A percentile compares a stretch with the other conserved stretches of the same genome.
phyloP scores from a whole-genome alignment of 768 basidiomycete species.

The Rhodotorula toruloides region DNA sequence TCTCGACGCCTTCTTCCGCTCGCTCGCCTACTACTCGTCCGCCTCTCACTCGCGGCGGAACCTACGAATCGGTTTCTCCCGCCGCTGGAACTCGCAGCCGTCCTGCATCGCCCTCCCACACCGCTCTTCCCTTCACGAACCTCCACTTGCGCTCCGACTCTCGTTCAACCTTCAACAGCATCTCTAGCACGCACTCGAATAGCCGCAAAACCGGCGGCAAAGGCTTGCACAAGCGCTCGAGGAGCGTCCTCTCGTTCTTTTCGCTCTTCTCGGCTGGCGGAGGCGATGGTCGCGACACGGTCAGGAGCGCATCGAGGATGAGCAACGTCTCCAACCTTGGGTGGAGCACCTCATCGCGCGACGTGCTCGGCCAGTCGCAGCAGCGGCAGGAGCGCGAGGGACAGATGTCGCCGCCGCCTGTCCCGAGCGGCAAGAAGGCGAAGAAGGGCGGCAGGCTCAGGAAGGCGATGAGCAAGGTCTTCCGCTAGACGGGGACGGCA shows the following conservation, averaged over 20 bases:
- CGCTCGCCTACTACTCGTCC: not conserved
- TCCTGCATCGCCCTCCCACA: not conserved
- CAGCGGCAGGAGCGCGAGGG: not conserved
- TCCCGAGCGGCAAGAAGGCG: too few species aligned
- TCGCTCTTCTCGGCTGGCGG: not conserved
- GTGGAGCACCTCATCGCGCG: conserved; percentile 3
- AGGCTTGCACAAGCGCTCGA: conserved; percentile 15
- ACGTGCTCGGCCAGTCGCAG: not conserved
- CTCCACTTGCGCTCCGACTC: conserved; percentile 10
- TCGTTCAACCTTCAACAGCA: not conserved
- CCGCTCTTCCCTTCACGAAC: conserved; percentile 12
- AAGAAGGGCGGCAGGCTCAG: conserved; percentile 16
- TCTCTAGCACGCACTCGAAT: not conserved
- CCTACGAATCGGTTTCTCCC: not conserved
- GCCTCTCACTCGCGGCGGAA: not conserved
- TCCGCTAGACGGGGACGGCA: too few species aligned
- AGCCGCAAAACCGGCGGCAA: not conserved
- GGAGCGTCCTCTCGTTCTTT: conserved; percentile 30
- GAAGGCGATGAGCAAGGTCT: conserved; percentile 9
- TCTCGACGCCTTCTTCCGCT: too few species aligned
- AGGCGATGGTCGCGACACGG: not conserved
- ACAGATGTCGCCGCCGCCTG: too few species aligned
- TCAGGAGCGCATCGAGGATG: not conserved
- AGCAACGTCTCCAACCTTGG: conserved; percentile 6
- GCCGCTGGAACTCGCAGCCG: not conserved